Evolutionary conservation across 768 basidiomycete genomes (phyloP).

Genomic region (Boletus reticulatus): DNA sequence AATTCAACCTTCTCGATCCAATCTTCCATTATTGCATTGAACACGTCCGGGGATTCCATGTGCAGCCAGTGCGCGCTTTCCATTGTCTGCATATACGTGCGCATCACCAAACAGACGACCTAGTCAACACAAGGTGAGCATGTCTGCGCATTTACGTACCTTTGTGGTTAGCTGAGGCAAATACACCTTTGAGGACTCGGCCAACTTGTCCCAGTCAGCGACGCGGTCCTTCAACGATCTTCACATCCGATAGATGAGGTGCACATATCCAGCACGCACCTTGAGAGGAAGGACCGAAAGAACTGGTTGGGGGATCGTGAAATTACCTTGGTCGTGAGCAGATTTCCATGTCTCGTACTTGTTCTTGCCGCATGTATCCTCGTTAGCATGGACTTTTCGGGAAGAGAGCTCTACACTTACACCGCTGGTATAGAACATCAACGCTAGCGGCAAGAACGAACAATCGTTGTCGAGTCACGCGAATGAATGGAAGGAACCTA

Average conservation of each 20-base stretch:
- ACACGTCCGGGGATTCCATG: constrained; percentile 51
- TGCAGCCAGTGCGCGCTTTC: constrained; percentile 67
- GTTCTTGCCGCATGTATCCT: constrained; percentile 27
- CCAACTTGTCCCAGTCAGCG: constrained; percentile 39
- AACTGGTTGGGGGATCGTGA: constrained; percentile 41
- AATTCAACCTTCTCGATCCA: constrained; percentile 43
- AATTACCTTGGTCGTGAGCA: constrained; percentile 40
- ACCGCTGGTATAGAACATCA: constrained; percentile 62
- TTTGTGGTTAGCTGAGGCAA: constrained; percentile 35
- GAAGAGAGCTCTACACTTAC: constrained; percentile 29
- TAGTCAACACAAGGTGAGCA: background rate
- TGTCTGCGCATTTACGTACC: constrained; percentile 25
- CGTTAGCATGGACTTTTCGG: background rate
- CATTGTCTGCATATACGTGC: constrained; percentile 39
- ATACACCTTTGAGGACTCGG: constrained; percentile 29
- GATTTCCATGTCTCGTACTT: constrained; percentile 36
- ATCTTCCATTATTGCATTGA: constrained; percentile 49
- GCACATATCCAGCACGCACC: constrained; percentile 22
- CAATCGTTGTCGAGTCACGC: background rate
- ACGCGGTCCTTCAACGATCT: constrained; percentile 38
- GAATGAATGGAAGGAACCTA: constrained; percentile 31
- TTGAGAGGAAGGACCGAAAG: constrained; percentile 40
- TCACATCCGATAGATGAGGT: background rate
- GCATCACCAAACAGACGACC: constrained; percentile 39
- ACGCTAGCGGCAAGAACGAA: constrained; percentile 36